These are phyloP conservation scores for Lactarius quietus DNA, from an alignment of 768 basidiomycete species.

Conservation along the genomic window DNA sequence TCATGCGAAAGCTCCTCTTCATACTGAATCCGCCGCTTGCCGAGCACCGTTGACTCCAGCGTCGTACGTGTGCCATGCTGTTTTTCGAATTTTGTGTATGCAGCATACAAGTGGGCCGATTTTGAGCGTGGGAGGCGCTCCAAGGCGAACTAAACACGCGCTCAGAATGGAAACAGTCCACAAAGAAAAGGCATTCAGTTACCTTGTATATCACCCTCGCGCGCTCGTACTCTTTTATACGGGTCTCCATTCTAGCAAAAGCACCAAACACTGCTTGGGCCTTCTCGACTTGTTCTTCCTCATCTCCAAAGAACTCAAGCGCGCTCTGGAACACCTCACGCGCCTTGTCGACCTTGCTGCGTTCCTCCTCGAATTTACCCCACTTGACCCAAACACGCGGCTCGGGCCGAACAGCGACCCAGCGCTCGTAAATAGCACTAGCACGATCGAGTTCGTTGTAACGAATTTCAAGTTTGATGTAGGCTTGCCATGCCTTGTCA, in stretches of 20 bases:
- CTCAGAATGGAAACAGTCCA: neutral
- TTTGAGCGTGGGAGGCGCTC: conserved; percentile 90
- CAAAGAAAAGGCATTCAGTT: conserved; percentile 3
- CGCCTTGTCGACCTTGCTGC: conserved; percentile 58
- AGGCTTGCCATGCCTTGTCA: conserved; percentile 99
- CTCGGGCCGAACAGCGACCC: conserved; percentile 71
- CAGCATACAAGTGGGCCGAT: conserved; percentile 80
- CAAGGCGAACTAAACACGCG: conserved; percentile 74
- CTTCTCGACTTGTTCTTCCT: conserved; percentile 64
- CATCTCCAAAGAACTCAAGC: conserved; percentile 60
- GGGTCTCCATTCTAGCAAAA: conserved; percentile 96
- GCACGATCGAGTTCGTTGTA: conserved; percentile 91
- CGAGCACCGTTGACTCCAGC: conserved; percentile 90
- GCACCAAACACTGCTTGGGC: conserved; percentile 89
- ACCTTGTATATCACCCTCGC: conserved; percentile 98
- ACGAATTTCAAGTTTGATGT: conserved; percentile 95
- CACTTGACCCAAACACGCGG: conserved; percentile 64
- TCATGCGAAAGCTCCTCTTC: conserved; percentile 94
- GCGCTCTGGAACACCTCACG: conserved; percentile 65
- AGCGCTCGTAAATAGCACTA: conserved; percentile 88
- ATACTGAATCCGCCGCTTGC: conserved; percentile 97
- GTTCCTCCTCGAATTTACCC: conserved; percentile 63
- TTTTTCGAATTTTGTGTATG: conserved; percentile 98
- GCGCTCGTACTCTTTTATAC: conserved; percentile 94
- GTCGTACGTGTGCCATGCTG: conserved; percentile 88